A percentile compares a stretch with the other conserved stretches of the same genome.
Evolutionary conservation across 805 yeast genomes (phyloP).

Genomic region (Sporopachydermia lactativora): DNA sequence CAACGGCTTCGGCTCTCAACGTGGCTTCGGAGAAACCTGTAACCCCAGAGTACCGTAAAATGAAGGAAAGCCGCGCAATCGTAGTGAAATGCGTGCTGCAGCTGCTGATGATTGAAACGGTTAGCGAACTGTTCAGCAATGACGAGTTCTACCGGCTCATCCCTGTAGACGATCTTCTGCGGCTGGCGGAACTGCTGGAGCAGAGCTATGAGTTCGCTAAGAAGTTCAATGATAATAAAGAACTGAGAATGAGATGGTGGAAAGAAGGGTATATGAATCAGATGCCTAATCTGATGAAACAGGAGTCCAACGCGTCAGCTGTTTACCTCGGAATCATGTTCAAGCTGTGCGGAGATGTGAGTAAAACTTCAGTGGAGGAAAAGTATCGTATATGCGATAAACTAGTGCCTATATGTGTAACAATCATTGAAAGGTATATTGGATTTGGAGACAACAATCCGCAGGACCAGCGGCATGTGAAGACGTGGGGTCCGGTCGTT

Average conservation of each 20-base stretch:
- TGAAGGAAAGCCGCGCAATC: slow-evolving; percentile 53
- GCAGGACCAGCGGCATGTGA: slow-evolving; percentile 57
- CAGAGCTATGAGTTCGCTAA: slow-evolving; percentile 72
- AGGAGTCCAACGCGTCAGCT: slow-evolving; percentile 83
- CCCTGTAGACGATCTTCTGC: slow-evolving; percentile 50
- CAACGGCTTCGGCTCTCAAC: slow-evolving; percentile 4
- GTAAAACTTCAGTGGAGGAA: slow-evolving; percentile 31
- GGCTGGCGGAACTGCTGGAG: slow-evolving; percentile 45
- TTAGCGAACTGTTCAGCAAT: slow-evolving; percentile 69
- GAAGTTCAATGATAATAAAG: slow-evolving; percentile 78
- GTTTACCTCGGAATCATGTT: slow-evolving; percentile 73
- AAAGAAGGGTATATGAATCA: slow-evolving; percentile 87
- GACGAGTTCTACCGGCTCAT: slow-evolving; percentile 49
- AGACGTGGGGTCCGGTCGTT: slow-evolving; percentile 86
- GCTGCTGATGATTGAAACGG: slow-evolving; percentile 71
- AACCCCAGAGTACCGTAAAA: slow-evolving; percentile 27
- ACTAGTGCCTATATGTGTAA: slow-evolving; percentile 53
- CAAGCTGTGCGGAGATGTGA: slow-evolving; percentile 57
- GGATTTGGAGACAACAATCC: slow-evolving; percentile 59
- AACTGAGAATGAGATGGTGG: slow-evolving; percentile 77
- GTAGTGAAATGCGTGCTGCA: slow-evolving; percentile 90
- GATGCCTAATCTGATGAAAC: slow-evolving; percentile 81
- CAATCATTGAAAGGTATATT: slow-evolving; percentile 56
- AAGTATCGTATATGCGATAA: slow-evolving; percentile 38
- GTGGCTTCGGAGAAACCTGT: too few relatives aligned